Conservation (phyloP, 129 eudicot species). For the Arctium minus region DNA sequence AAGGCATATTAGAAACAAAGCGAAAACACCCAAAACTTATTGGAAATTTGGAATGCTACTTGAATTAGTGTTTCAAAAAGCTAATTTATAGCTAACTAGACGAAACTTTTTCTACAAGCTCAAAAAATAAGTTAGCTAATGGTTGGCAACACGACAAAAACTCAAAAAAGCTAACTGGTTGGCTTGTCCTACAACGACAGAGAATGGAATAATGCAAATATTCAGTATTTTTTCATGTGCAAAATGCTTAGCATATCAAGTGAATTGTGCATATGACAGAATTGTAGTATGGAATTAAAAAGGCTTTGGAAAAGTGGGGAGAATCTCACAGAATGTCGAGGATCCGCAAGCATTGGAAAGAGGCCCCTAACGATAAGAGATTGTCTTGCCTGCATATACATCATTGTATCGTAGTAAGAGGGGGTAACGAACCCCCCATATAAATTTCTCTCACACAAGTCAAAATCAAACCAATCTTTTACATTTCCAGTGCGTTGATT, state of each 20-base stretch:
- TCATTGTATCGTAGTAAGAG: constrained; percentile 24
- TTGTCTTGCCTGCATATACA: constrained; percentile 72
- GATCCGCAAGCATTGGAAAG: constrained; percentile 96
- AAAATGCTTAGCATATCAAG: neutral
- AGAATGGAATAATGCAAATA: neutral
- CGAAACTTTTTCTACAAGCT: neutral
- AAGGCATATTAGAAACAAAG: neutral
- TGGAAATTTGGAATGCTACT: too few relatives aligned
- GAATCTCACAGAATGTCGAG: constrained; percentile 74
- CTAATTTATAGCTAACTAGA: neutral
- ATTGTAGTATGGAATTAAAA: neutral
- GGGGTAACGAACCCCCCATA: neutral
- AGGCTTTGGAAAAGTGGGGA: neutral
- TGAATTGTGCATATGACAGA: neutral
- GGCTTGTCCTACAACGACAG: neutral
- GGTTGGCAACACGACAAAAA: neutral
- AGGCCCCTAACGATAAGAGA: constrained; percentile 73
- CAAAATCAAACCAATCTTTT: neutral
- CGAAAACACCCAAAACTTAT: neutral
- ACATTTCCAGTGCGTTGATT: neutral
- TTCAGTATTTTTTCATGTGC: neutral
- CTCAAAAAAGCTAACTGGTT: neutral
- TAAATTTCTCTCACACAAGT: too few relatives aligned
- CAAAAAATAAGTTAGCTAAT: neutral
- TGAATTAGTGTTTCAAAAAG: too few relatives aligned